Percentiles rank a stretch among this genome's conserved stretches.
These are phyloP conservation scores for Cytospora mali DNA, from an alignment of 2,329 filamentous ascomycete genomes.

Conservation along the genomic window DNA sequence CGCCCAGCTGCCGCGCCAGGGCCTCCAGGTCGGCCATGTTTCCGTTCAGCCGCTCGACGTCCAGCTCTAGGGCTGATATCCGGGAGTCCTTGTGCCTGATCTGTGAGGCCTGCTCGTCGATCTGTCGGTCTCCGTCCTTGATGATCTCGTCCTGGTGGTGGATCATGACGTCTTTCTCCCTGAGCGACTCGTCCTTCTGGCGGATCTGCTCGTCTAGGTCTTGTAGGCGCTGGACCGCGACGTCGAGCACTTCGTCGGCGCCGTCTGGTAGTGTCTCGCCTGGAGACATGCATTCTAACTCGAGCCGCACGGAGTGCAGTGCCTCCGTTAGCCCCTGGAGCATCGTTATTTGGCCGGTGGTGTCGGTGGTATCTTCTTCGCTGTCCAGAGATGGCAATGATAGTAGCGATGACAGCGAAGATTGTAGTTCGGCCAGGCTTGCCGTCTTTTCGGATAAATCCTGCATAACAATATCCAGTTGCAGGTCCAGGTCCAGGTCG, in stretches of 20 bases:
- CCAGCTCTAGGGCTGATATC: not conserved
- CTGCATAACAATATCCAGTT: constrained; percentile 26
- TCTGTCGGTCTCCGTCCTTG: not conserved
- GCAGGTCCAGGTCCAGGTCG: constrained; percentile 21
- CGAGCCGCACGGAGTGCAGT: constrained; percentile 11
- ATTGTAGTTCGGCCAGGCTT: constrained; percentile 9
- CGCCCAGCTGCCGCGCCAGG: not conserved
- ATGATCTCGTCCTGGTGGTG: constrained; percentile 2
- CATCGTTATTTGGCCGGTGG: not conserved
- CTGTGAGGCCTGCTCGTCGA: constrained; percentile 3
- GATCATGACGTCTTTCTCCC: constrained; percentile 1
- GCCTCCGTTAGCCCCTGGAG: constrained; percentile 6
- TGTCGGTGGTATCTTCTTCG: not conserved
- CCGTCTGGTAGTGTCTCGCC: not conserved
- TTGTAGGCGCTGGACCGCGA: constrained; percentile 7
- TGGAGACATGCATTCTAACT: constrained; percentile 5
- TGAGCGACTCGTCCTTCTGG: constrained; percentile 1
- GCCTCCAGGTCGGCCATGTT: not conserved
- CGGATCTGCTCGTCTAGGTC: not conserved
- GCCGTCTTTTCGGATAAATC: constrained; percentile 23
- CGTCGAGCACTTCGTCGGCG: not conserved
- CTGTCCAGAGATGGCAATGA: not conserved
- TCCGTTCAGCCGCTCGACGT: not conserved
- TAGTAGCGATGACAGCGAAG: constrained; percentile 8
- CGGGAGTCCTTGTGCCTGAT: not conserved